Evolutionary conservation across 2,329 filamentous ascomycete species (phyloP), one percentile per base, ranked within the genome.

Genomic region (Ustulina deusta): DNA sequence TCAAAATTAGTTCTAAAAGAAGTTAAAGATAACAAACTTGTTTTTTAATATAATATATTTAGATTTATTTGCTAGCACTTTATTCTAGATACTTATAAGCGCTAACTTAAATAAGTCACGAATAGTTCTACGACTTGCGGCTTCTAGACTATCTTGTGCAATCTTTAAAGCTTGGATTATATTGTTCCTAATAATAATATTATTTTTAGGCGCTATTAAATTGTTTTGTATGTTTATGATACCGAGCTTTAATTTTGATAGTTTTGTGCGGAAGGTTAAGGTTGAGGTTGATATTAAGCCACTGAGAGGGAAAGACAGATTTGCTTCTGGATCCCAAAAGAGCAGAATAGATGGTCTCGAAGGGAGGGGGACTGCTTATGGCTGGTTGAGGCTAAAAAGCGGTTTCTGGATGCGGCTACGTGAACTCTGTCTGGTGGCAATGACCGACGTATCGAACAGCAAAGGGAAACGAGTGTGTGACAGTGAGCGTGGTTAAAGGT

Each of bases 21-120:
- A 95, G 83, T 96, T 97, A 87, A 97, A 94, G 68, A 97, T 85
- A 61, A 92, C 89, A 75, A 96, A 97, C 80, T 97, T 93, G 79
- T 93, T 89, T 69, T 86, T 84, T 38, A 84, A 89, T 83, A 97
- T 89, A 71, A 96, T 80, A 79, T 95, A 97, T n/a, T 83, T 83
- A 57, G 86, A 81, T 1, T 91, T 91, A 36, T 90, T 82, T 3
- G 83, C 82, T 73, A 89, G 81, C 64, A 97, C 85, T 73, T 87
- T 90, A 49, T 76, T 77, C 92, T 92, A 95, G 70, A 94, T 87
- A 69, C 86, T 83, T 1, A 80, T 76, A 57, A 93, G 82, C 34
- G 87, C 90, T 58, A 78, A 78, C 76, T 94, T 90, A 44, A 97
- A 88, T 64, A 91, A 88, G 68, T 83, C 82, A 74, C 83, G 85